A percentile compares a stretch with the other conserved stretches of the same genome.
Conservation (phyloP, 2,329 filamentous ascomycete species). For the Pseudogymnoascus sp. region DNA sequence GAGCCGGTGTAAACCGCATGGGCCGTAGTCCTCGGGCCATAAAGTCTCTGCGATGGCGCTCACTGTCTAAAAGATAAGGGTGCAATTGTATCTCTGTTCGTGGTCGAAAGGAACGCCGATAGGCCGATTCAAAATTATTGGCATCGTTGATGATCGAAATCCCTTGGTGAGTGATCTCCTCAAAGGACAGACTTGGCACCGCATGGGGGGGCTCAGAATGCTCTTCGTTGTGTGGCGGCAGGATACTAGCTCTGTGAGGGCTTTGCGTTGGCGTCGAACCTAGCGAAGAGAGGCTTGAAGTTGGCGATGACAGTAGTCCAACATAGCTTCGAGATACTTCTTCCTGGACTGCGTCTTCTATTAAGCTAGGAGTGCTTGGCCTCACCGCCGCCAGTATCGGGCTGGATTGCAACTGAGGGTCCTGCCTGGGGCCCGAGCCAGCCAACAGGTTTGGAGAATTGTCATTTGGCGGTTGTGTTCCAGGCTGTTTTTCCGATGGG, state of each 20-base stretch:
- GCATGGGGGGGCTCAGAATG: neutral
- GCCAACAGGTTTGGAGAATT: neutral
- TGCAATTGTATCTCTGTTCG: constrained; percentile 27
- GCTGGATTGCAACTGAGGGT: neutral
- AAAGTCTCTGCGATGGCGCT: constrained; percentile 24
- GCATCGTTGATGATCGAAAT: neutral
- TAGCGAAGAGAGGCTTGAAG: constrained; percentile 23
- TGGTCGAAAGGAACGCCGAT: constrained; percentile 21
- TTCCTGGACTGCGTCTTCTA: constrained; percentile 20
- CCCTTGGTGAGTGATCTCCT: neutral
- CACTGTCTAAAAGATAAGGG: constrained; percentile 26
- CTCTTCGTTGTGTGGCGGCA: neutral
- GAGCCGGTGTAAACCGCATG: constrained; percentile 20
- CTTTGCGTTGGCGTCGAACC: constrained; percentile 11
- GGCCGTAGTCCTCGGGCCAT: constrained; percentile 24
- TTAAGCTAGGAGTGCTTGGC: neutral
- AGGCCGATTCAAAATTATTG: neutral
- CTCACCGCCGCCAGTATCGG: neutral
- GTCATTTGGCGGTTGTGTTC: neutral
- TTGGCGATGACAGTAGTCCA: constrained; percentile 29
- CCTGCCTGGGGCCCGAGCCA: neutral
- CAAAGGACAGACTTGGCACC: neutral
- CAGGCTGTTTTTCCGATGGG: neutral
- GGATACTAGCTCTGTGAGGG: neutral
- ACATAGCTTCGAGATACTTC: constrained; percentile 33